These are phyloP conservation scores for Pulveroboletus sp. DNA, from an alignment of 768 basidiomycete genomes.

Conservation along the genomic window DNA sequence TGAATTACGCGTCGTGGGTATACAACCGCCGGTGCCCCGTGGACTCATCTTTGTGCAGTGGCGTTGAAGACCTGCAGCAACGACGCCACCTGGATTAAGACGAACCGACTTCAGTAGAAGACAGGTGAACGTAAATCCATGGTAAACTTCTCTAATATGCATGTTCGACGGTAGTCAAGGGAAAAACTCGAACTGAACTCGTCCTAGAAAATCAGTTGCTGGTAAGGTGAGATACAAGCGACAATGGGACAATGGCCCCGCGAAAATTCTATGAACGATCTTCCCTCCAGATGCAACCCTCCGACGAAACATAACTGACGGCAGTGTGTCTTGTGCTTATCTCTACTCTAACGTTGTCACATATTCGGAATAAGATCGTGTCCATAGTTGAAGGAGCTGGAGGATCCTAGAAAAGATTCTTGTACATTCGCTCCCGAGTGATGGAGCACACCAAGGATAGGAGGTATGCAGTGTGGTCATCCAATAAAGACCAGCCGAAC, in stretches of 20 bases:
- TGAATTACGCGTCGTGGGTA: not conserved
- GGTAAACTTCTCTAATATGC: not conserved
- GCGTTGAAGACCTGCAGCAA: not conserved
- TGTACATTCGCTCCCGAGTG: not conserved
- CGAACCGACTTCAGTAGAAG: not conserved
- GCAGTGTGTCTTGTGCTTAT: not conserved
- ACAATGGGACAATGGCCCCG: not conserved
- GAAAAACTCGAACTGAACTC: not conserved
- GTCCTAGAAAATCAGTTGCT: not conserved
- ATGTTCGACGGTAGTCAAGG: not conserved
- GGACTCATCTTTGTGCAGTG: not conserved
- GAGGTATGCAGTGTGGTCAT: not conserved
- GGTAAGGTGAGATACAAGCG: not conserved
- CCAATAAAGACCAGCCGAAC: too few species aligned
- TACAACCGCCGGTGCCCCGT: too few species aligned
- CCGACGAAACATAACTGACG: not conserved
- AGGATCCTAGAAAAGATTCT: not conserved
- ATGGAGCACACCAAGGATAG: not conserved
- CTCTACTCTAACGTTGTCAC: conserved; percentile 3
- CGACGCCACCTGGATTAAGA: not conserved
- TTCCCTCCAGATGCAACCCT: conserved; percentile 13
- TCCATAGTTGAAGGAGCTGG: not conserved
- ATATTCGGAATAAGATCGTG: not conserved
- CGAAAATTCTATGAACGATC: conserved; percentile 6
- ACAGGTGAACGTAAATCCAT: not conserved